Conservation (phyloP, 768 basidiomycete genomes). For the Lactarius evosmus region DNA sequence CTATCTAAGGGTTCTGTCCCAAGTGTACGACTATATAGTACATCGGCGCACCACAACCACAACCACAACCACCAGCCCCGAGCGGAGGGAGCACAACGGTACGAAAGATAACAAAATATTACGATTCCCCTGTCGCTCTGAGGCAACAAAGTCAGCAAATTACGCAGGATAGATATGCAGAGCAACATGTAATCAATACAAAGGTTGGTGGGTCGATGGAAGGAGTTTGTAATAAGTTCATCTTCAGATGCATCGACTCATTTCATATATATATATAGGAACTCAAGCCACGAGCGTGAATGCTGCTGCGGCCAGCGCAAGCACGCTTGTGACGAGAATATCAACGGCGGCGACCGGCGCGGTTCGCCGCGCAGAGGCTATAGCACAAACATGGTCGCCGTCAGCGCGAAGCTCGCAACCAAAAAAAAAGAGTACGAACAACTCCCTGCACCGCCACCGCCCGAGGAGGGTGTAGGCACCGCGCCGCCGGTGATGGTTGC, state of each 20-base stretch:
- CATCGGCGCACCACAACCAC: neutral
- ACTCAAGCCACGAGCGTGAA: slow-evolving; percentile 2
- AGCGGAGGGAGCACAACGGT: too few species aligned
- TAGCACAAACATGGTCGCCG: neutral
- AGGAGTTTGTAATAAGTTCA: neutral
- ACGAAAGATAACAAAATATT: too few species aligned
- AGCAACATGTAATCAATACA: neutral
- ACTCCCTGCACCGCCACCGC: neutral
- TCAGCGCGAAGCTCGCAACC: neutral
- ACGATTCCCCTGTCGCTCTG: too few species aligned
- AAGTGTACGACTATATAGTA: neutral
- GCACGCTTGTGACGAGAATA: neutral
- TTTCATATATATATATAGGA: neutral
- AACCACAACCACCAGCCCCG: neutral
- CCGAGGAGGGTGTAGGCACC: neutral
- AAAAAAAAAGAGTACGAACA: neutral
- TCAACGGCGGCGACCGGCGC: neutral
- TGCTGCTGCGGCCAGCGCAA: slow-evolving; percentile 9
- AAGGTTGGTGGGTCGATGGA: neutral
- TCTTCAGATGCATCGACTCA: neutral
- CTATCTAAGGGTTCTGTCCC: neutral
- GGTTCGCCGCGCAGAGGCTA: neutral
- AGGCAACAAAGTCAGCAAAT: neutral
- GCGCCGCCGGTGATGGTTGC: too few species aligned
- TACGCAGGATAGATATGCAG: neutral